Base-by-base conservation (phyloP, 1,284 basidiomycete species). In the Athelia psychrophila region DNA sequence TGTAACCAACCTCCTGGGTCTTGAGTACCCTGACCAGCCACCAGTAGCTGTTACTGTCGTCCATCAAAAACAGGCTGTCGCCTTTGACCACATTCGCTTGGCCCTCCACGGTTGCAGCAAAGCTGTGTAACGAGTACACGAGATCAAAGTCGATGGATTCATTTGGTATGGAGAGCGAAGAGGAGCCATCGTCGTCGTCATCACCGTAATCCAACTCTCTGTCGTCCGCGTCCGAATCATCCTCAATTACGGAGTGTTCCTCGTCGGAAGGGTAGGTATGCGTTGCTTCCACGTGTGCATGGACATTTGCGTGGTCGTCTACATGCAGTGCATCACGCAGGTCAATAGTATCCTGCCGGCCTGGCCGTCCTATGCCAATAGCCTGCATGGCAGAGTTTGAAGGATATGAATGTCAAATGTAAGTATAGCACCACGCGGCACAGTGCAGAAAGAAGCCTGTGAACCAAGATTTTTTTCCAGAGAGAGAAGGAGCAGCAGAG, bases 1-100 rank as follows among this genome's bases (percentile, higher is more conserved):
- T 99, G 70, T 99, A 99, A 1, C 96, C 96, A n/a, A 99, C 93
- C 64, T 98, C 95, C 70, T 98, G 94, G 2, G 93, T 98, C 77
- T 95, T 98, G 61, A 98, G 82, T 3, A 97, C 95, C 50, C 93
- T 84, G 16, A 98, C 94, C 48, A 97, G 86, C 95, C 95, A 97
- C 95, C 95, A 97, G 72, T 97, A 98, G 68, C 91, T 93, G 71
- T 98, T 97, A 55, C 88, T 93, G 67, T 98, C 95, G 72, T 98
- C 95, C 79, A 97, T 91, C 42, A 98, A 76, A 63, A 93, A 88
- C 33, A 98, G 79, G 56, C 90, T 92, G 75, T 98, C 95, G 35
- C 95, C 95, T 70, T 96, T 96, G 69, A 95, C 92, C 56, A 98
- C 95, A 57, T 93, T 95, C 2, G 95, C 95, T 70, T 98, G 95